Conservation (phyloP, 2,329 filamentous ascomycete genomes). For the Colletotrichum zoysiae region DNA sequence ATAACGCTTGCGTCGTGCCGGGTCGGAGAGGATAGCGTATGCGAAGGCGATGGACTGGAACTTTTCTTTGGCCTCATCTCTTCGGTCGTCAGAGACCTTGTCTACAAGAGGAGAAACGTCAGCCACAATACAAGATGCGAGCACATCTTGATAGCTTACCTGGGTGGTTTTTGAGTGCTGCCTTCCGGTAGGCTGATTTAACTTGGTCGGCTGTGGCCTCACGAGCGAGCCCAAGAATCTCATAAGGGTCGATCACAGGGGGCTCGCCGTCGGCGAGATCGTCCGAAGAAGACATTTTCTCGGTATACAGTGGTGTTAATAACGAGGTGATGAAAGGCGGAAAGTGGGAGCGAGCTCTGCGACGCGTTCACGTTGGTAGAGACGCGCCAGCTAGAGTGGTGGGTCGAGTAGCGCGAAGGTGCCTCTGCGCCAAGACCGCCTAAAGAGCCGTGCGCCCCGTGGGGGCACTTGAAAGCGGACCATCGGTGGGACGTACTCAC, state of each 20-base stretch:
- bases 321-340: conserved; percentile 15
- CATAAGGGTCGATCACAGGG: conserved; percentile 81
- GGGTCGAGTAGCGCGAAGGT: background rate
- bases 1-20: conserved; percentile 84
- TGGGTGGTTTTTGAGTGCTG: conserved; percentile 88
- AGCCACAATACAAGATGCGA: background rate
- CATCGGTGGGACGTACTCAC: conserved; percentile 12
- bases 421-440: background rate
- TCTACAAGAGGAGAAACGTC: conserved; percentile 61
- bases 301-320: background rate
- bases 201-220: conserved; percentile 82
- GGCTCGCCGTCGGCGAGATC: conserved; percentile 69
- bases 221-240: conserved; percentile 78
- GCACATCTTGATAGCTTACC: conserved; percentile 61
- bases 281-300: conserved; percentile 51
- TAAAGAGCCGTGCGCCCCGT: background rate
- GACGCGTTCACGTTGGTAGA: conserved; percentile 27
- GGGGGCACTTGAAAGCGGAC: background rate
- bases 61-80: conserved; percentile 78
- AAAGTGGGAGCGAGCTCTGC: conserved; percentile 16
- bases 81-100: conserved; percentile 78
- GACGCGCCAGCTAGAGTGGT: conserved; percentile 43
- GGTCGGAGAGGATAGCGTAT: conserved; percentile 91
- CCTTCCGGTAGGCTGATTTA: conserved; percentile 92
- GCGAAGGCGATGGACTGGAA: conserved; percentile 96